phyloP scores from a whole-genome alignment of 441 rosid species.

The Metrosideros polymorpha region DNA sequence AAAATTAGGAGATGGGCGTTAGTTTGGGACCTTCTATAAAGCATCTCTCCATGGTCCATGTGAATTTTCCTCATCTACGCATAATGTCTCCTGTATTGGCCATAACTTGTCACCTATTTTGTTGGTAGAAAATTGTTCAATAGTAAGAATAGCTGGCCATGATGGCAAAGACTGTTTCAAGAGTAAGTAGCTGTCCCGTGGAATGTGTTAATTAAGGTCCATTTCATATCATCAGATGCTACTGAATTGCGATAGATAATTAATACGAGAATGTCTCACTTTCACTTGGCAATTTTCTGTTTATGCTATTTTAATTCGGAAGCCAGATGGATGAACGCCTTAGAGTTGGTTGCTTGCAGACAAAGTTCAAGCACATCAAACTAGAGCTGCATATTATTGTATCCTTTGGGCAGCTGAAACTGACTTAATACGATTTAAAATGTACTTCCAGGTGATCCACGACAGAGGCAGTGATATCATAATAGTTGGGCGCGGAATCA shows the following conservation, averaged over 20 bases:
- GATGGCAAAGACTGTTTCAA: neutral
- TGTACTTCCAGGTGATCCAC: slow-evolving; percentile 49
- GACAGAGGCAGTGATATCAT: slow-evolving; percentile 94
- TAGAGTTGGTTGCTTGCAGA: neutral
- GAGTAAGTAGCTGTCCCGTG: neutral
- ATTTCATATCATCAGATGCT: neutral
- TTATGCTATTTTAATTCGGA: neutral
- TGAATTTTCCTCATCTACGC: neutral
- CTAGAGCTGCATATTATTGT: neutral
- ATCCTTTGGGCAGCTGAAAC: neutral
- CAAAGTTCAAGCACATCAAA: neutral
- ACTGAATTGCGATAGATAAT: neutral
- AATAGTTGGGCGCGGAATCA: slow-evolving; percentile 94
- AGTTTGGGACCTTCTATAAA: neutral
- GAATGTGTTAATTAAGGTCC: neutral
- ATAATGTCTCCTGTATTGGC: neutral
- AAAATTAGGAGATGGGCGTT: neutral
- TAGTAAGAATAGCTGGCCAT: neutral
- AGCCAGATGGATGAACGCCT: neutral
- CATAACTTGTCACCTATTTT: neutral
- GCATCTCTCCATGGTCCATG: neutral
- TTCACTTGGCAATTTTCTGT: neutral
- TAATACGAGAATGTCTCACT: neutral
- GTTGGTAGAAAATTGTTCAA: neutral
- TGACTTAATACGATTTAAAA: neutral